Conservation (phyloP, 1,284 basidiomycete genomes). For the Ganoderma meredithae region DNA sequence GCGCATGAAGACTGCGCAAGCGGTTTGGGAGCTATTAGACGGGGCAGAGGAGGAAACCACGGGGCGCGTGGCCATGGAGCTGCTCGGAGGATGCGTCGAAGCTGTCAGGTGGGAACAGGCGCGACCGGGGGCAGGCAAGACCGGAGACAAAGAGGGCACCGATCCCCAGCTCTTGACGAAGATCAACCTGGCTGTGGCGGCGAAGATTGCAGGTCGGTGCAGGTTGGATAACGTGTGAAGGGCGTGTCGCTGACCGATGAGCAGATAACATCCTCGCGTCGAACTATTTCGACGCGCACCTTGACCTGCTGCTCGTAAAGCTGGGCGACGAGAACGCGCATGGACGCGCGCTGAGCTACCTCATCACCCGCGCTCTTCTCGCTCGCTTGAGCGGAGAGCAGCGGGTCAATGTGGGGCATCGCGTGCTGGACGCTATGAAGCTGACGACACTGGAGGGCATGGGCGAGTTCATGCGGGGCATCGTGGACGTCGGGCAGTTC, state of each 20-base stretch:
- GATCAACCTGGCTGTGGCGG: slow-evolving; percentile 59
- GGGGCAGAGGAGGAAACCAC: slow-evolving; percentile 38
- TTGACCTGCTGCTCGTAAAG: slow-evolving; percentile 54
- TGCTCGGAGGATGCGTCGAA: slow-evolving; percentile 57
- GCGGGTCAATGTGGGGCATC: slow-evolving; percentile 61
- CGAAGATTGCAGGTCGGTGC: slow-evolving; percentile 65
- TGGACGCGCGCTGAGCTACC: slow-evolving; percentile 61
- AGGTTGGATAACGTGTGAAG: not conserved
- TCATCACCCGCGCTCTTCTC: slow-evolving; percentile 66
- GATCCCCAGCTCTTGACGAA: slow-evolving; percentile 55
- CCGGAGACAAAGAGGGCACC: slow-evolving; percentile 42
- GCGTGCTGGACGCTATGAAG: slow-evolving; percentile 56
- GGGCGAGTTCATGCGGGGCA: slow-evolving; percentile 51
- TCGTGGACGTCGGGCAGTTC: slow-evolving; percentile 50
- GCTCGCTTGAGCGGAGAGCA: slow-evolving; percentile 59
- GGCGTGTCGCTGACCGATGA: slow-evolving; percentile 18
- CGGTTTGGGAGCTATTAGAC: slow-evolving; percentile 70
- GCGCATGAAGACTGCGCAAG: slow-evolving; percentile 64
- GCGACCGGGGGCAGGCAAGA: slow-evolving; percentile 39
- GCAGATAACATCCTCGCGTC: slow-evolving; percentile 69
- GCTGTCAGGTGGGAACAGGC: slow-evolving; percentile 47
- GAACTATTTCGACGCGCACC: slow-evolving; percentile 47
- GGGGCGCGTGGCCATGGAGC: slow-evolving; percentile 42
- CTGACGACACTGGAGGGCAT: slow-evolving; percentile 51
- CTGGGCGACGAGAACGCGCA: slow-evolving; percentile 58